Conservation (phyloP, 495 filamentous ascomycete genomes). For the Penicillium samsonianum region DNA sequence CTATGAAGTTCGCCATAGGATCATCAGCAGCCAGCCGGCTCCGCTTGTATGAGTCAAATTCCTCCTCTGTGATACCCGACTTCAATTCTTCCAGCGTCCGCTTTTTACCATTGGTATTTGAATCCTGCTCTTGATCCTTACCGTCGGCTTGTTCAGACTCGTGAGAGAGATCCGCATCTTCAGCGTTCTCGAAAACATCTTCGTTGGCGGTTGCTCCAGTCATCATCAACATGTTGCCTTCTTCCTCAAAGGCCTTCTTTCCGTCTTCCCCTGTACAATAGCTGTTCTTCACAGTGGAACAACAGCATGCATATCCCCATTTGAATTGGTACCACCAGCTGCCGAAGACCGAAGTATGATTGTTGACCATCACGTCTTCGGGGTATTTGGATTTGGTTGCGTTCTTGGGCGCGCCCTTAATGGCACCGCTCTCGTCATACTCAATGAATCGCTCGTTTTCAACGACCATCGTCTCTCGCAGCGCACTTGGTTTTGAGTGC, state of each 20-base stretch:
- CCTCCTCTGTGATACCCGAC: slow-evolving; percentile 71
- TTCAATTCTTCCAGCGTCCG: slow-evolving; percentile 73
- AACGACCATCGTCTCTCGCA: slow-evolving; percentile 66
- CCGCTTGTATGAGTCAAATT: slow-evolving; percentile 78
- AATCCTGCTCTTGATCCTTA: slow-evolving; percentile 32
- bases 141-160: slow-evolving; percentile 36
- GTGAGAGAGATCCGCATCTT: slow-evolving; percentile 25
- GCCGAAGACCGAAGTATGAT: slow-evolving; percentile 91
- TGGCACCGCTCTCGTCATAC: slow-evolving; percentile 84
- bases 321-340: slow-evolving; percentile 95
- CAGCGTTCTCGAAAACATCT: slow-evolving; percentile 15
- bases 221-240: slow-evolving; percentile 57
- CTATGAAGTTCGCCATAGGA: slow-evolving; percentile 80
- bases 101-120: slow-evolving; percentile 55
- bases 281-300: slow-evolving; percentile 88
- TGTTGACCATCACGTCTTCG: slow-evolving; percentile 85
- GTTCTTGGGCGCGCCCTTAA: slow-evolving; percentile 83
- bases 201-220: slow-evolving; percentile 35
- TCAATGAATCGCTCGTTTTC: slow-evolving; percentile 91
- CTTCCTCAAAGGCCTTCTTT: slow-evolving; percentile 68
- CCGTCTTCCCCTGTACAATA: slow-evolving; percentile 94
- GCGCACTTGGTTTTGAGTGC: slow-evolving; percentile 59
- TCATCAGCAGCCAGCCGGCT: slow-evolving; percentile 70
- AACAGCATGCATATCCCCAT: slow-evolving; percentile 98
- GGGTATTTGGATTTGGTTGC: slow-evolving; percentile 82